Evolutionary conservation across 2,329 filamentous ascomycete species (phyloP), one percentile per base, ranked within the genome.

Genomic region (Thermomyces lanuginosus): DNA sequence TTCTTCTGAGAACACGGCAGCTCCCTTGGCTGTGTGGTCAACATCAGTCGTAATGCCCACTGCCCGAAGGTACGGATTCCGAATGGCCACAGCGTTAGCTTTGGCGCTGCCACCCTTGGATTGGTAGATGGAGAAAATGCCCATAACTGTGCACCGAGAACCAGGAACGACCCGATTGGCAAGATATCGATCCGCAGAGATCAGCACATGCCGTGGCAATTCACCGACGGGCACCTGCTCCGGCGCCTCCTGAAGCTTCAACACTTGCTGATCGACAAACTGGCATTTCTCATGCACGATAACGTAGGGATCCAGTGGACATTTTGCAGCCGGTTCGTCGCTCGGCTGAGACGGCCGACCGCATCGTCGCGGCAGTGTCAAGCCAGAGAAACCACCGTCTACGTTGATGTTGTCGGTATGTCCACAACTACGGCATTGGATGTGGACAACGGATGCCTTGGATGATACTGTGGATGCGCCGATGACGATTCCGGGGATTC

Each of bases 161-260:
- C 89, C 89, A 4, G 89, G 89, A 3, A 98, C 84, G 3, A 98
- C 89, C 27, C 83, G 72, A 49, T 98, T 98, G 7, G 86, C 89
- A 24, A 98, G 63, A 47, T 95, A 93, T 28, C 89, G 71, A 48
- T 98, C 89, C n/a, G 89, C 89, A 0, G 84, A 92, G 34, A 98
- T 80, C 35, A 95, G 69, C 23, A 98, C 91, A 43, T 98, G 89
- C 21, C 89, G 69, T 3, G 89, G 89, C 26, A 98, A 61, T 55
- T 98, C 89, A 58, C 89, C 89, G 1, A 98, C 89, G 0, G 89
- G 89, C 0, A 98, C 89, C 53, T 95, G 83, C 45, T 98, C 89
- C 1, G 89, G 89, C 0, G 86, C 89, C 55, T 98, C 89, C 49
- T 98, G 89, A 10, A 98, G 70, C 54, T 98, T 98, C 49, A 98